Base-by-base conservation (phyloP, 2,329 filamentous ascomycete species). In the Talaromyces funiculosus region DNA sequence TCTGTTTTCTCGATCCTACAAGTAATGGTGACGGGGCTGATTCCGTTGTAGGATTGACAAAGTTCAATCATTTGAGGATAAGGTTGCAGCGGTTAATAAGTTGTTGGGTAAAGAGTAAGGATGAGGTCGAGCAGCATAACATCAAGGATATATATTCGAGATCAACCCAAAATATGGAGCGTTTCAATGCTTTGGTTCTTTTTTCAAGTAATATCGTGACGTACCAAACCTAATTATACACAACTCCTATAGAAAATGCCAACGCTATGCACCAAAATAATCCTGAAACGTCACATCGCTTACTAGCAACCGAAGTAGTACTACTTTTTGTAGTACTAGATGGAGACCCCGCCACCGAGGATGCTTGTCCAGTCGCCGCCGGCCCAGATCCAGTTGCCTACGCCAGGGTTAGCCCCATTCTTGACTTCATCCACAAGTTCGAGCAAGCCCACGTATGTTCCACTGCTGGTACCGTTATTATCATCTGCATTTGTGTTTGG, bases 41-140 rank as follows among this genome's bases (percentile, higher is more conserved):
- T 22, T 3, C 26, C n/a, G 31, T 26, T 53, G 31, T 40, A 88
- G 91, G 69, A 95, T 88, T 68, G 92, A 96, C 72, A 96, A 96
- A 82, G 84, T 82, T 72, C 91, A 96, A 77, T 85, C 85, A 2
- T 88, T 89, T 37, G 83, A 86, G 70, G 89, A 95, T 65, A 96
- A 96, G 78, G 89, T 96, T 22, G 77, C 76, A 24, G 81, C 81
- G 55, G 84, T 88, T 35, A 77, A 84, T 65, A 76, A 78, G 66
- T 66, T 87, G 59, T 68, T 87, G 63, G 76, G 64, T 7, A 69
- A 73, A 57, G 66, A 67, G 24, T 63, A 45, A 57, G 33, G 10
- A 57, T 24, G n/a, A n/a, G n/a, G n/a, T n/a, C n/a, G n/a, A n/a
- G n/a, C n/a, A n/a, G n/a, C n/a, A n/a, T n/a, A n/a, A n/a, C n/a